Evolutionary conservation across 2,329 filamentous ascomycete genomes (phyloP).

Genomic region (Fusarium phyllophilum): DNA sequence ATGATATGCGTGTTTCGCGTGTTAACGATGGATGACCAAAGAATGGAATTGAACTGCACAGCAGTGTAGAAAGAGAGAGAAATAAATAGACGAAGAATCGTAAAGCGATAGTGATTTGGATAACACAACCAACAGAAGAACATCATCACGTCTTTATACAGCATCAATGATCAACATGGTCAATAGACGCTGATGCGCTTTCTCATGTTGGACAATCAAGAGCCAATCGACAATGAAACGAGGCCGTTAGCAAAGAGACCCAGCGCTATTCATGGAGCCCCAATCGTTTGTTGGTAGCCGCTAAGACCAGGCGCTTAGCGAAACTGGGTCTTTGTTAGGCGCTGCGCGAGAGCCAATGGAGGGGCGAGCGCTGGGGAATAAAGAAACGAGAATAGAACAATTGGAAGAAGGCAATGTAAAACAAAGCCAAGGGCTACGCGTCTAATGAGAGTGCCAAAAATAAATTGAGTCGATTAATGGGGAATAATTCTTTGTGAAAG

Average conservation of each 20-base stretch:
- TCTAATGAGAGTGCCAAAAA: neutral
- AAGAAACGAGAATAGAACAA: slow-evolving; percentile 27
- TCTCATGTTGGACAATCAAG: neutral
- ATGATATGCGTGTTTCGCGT: neutral
- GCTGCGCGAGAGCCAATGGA: slow-evolving; percentile 18
- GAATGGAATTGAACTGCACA: slow-evolving; percentile 26
- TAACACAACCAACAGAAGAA: neutral
- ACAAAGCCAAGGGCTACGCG: neutral
- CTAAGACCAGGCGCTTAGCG: slow-evolving; percentile 39
- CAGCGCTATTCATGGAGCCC: slow-evolving; percentile 15
- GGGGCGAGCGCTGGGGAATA: neutral
- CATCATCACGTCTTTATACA: slow-evolving; percentile 20
- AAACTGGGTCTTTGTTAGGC: slow-evolving; percentile 33
- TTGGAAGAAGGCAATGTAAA: neutral
- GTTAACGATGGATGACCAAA: neutral
- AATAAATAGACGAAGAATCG: neutral
- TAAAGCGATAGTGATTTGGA: slow-evolving; percentile 11
- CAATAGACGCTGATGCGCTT: slow-evolving; percentile 10
- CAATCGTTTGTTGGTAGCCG: slow-evolving; percentile 38
- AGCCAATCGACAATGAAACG: slow-evolving; percentile 36
- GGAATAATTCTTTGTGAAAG: neutral
- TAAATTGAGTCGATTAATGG: neutral
- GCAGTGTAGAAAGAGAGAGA: slow-evolving; percentile 25
- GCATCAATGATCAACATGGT: neutral
- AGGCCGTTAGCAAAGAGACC: slow-evolving; percentile 9